Conservation (phyloP, 202 grass and related monocot species). For the Alloteropsis angusta region DNA sequence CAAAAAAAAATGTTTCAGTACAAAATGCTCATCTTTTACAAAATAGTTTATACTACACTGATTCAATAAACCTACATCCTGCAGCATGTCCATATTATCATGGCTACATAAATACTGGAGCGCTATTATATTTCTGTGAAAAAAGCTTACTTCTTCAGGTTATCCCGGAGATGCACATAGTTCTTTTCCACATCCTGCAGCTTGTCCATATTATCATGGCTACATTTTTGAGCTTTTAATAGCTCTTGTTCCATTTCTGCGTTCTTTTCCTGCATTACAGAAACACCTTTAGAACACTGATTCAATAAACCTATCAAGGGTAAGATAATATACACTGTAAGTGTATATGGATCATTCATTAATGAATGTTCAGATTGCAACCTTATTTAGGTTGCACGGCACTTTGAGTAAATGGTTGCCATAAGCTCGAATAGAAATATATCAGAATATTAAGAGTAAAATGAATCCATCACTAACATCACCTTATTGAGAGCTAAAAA, state of each 20-base stretch:
- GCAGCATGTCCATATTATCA: too few species aligned
- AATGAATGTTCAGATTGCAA: not conserved
- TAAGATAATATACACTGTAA: not conserved
- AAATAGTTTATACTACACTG: not conserved
- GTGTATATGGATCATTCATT: not conserved
- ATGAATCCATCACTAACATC: not conserved
- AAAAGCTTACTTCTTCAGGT: slow-evolving; percentile 54
- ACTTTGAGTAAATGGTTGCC: not conserved
- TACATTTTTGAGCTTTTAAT: slow-evolving; percentile 45
- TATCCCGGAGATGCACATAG: slow-evolving; percentile 55
- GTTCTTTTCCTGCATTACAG: slow-evolving; percentile 50
- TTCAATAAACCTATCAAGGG: not conserved
- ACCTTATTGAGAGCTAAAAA: not conserved
- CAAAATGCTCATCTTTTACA: not conserved
- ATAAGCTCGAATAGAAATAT: not conserved
- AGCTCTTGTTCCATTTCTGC: slow-evolving; percentile 60
- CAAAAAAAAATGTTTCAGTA: slow-evolving; percentile 3
- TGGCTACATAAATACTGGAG: not conserved
- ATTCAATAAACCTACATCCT: too few species aligned
- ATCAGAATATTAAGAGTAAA: not conserved
- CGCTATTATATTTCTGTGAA: not conserved
- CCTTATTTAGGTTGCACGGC: not conserved
- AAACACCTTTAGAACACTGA: not conserved
- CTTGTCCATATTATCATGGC: slow-evolving; percentile 62
- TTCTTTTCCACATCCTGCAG: slow-evolving; percentile 60